Evolutionary conservation across 1,284 basidiomycete species (phyloP), one percentile per base, ranked within the genome.

Genomic region (Wallemia ichthyophaga): DNA sequence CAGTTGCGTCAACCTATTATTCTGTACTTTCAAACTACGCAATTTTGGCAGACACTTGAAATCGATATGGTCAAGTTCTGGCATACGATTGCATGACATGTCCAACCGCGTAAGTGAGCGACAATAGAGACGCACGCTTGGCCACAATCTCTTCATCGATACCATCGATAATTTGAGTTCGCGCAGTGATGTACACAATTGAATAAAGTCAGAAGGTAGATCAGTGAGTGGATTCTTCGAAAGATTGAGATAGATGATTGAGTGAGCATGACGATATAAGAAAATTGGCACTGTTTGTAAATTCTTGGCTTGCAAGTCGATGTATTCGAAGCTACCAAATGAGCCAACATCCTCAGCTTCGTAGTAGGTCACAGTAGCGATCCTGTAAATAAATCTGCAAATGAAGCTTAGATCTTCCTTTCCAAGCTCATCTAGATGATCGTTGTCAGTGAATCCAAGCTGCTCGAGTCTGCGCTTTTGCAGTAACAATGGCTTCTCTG

Each of bases 221-320:
- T 98, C 92, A 59, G 91, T 78, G 78, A 94, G 88, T 1, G 92
- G 89, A 67, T 98, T 99, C 61, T 84, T 80, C 1, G 89, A 92
- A 7, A 98, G 76, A 64, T 88, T 87, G 61, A 98, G 80, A 58
- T 78, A 82, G 64, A 85, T 75, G 66, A 98, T 89, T 58, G 79
- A 79, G 65, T 85, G 80, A 1, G 91, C 88, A 64, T 88, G 81
- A 61, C 80, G 76, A 69, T 98, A 88, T 2, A 96, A 75, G 62
- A 82, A 75, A 64, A 94, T 82, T 1, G 94, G 94, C 56, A 98
- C 84, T 25, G 89, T 85, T 61, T 85, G 83, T 17, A 98, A 73
- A 65, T 85, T 80, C 59, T 82, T 77, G 1, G 81, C 82, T 0
- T 82, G 81, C 54, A 99, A 76, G 67, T 96, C 87, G 62, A 96